phyloP scores from a whole-genome alignment of 139 green algal genomes.

The Zygnema circumcarinatum region DNA sequence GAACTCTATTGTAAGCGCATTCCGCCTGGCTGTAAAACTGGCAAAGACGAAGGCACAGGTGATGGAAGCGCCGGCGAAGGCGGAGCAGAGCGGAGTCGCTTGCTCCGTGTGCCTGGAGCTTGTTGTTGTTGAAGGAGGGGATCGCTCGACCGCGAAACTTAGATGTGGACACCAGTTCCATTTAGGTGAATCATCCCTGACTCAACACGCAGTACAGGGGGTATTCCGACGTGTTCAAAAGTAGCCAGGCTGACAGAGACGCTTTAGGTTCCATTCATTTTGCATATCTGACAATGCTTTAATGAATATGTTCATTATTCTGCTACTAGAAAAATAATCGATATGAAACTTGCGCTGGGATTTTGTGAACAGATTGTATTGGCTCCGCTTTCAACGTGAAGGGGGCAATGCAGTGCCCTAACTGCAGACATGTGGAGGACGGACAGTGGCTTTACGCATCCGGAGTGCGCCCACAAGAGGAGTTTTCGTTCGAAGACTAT shows the following conservation, averaged over 20 bases:
- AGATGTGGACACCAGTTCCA: constrained; percentile 49
- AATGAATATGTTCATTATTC: neutral
- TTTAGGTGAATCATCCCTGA: constrained; percentile 11
- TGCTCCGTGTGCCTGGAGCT: constrained; percentile 47
- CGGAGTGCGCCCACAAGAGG: neutral
- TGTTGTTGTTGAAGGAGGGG: neutral
- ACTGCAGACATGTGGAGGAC: constrained; percentile 47
- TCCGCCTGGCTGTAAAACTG: too few relatives aligned
- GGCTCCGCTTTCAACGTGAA: constrained; percentile 58
- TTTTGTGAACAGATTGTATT: constrained; percentile 46
- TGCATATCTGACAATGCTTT: neutral
- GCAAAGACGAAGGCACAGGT: neutral
- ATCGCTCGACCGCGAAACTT: constrained; percentile 25
- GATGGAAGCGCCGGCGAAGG: neutral
- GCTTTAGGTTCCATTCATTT: neutral
- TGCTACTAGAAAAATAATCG: neutral
- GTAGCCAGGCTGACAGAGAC: neutral
- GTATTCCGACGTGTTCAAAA: constrained; percentile 2
- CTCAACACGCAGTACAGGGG: neutral
- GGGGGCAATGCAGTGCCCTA: constrained; percentile 56
- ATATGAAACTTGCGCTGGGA: neutral
- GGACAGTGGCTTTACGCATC: constrained; percentile 31
- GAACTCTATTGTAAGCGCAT: too few relatives aligned
- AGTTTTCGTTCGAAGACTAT: neutral
- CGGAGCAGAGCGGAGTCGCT: neutral